A percentile compares a stretch with the other conserved stretches of the same genome.
These are phyloP conservation scores for Huntiella decipiens DNA, from an alignment of 2,329 filamentous ascomycete species.

Conservation along the genomic window DNA sequence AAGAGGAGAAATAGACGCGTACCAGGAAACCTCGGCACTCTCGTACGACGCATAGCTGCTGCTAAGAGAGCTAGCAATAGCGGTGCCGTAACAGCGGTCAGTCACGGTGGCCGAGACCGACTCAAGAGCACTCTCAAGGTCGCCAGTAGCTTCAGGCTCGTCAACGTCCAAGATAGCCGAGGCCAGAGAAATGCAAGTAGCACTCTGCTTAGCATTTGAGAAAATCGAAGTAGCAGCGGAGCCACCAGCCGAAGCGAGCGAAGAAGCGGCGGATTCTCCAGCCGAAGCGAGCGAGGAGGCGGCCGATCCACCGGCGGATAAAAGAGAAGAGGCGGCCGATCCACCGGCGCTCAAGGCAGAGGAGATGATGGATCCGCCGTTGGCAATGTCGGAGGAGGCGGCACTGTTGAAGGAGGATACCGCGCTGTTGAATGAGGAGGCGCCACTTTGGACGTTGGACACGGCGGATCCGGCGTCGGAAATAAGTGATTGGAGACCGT, in stretches of 20 bases:
- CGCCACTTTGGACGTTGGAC: not conserved
- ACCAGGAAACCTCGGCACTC: constrained; percentile 17
- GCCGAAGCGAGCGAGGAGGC: not conserved
- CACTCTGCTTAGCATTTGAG: constrained; percentile 6
- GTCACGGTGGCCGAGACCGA: constrained; percentile 14
- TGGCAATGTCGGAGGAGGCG: constrained; percentile 1
- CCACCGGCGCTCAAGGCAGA: not conserved
- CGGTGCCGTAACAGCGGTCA: constrained; percentile 19
- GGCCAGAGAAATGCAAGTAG: constrained; percentile 9
- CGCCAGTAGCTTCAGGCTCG: constrained; percentile 9
- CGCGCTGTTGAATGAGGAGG: not conserved
- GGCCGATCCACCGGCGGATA: not conserved
- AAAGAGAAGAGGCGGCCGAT: not conserved
- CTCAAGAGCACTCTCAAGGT: constrained; percentile 13
- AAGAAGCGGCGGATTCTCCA: not conserved
- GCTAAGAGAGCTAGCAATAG: constrained; percentile 17
- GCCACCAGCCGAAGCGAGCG: constrained; percentile 1
- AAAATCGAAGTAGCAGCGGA: constrained; percentile 1
- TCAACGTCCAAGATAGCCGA: constrained; percentile 5
- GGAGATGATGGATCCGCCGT: not conserved
- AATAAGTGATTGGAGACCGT: constrained; percentile 8
- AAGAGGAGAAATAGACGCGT: constrained; percentile 15
- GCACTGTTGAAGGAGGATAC: constrained; percentile 1
- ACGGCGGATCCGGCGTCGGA: constrained; percentile 3
- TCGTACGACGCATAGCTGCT: constrained; percentile 18